phyloP scores from a whole-genome alignment of 139 green algal species.

The Ostreobium quekettii region DNA sequence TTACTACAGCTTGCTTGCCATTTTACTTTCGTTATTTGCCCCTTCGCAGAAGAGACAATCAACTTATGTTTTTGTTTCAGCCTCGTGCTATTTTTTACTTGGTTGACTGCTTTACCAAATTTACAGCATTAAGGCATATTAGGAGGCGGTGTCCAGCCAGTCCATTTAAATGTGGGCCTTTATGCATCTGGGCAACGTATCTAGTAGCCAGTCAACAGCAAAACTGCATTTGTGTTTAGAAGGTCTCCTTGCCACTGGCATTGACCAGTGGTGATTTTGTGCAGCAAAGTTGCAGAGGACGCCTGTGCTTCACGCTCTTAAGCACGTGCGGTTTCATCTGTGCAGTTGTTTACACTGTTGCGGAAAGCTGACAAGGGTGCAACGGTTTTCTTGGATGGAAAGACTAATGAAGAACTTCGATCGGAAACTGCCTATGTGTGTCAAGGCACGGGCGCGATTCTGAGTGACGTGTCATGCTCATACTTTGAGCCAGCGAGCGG shows the following conservation, averaged over 20 bases:
- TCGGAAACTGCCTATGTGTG: slow-evolving; percentile 7
- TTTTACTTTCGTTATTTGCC: no score
- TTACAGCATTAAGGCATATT: no score
- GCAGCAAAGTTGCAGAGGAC: neutral
- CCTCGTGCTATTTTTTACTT: no score
- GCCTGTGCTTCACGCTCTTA: neutral
- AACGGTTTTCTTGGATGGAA: slow-evolving; percentile 2
- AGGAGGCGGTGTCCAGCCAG: neutral
- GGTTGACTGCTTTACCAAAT: no score
- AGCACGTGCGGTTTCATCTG: no score
- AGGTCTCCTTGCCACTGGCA: neutral
- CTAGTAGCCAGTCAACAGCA: neutral
- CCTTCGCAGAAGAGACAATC: no score
- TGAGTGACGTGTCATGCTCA: neutral
- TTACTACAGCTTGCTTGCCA: no score
- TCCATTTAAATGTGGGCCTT: neutral
- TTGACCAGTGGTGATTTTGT: neutral
- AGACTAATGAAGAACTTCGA: slow-evolving; percentile 14
- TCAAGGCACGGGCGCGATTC: slow-evolving; percentile 5
- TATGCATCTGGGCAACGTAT: neutral
- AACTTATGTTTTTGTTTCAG: no score
- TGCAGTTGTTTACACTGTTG: neutral
- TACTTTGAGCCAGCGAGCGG: neutral
- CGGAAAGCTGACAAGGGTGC: neutral
- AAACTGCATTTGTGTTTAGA: neutral